phyloP scores from a whole-genome alignment of 306 rosid species.

The Clitoria ternatea region DNA sequence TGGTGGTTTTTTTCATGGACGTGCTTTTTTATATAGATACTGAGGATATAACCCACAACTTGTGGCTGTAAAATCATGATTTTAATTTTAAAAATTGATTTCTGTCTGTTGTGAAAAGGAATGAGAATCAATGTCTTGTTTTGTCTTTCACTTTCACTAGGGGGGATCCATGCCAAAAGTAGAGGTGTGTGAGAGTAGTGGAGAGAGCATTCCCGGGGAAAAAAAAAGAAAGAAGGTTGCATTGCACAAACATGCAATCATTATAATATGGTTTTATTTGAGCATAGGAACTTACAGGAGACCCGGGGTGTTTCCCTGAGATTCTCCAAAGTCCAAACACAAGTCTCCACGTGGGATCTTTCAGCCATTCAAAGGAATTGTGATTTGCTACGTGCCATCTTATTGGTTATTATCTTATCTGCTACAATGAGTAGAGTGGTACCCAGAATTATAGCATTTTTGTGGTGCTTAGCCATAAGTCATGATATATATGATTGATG shows the following conservation, averaged over 20 bases:
- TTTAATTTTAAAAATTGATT: not conserved
- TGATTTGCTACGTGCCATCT: conserved; percentile 17
- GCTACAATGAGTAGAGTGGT: not conserved
- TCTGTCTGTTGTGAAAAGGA: conserved; percentile 30
- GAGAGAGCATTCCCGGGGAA: conserved; percentile 43
- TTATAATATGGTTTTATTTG: conserved; percentile 30
- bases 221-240: conserved; percentile 5
- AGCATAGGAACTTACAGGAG: conserved; percentile 1
- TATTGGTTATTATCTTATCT: conserved; percentile 16
- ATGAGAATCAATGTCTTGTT: conserved; percentile 45
- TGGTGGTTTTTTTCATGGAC: no score
- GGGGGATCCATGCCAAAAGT: conserved; percentile 40
- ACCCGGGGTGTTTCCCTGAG: conserved; percentile 21
- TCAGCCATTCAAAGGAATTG: not conserved
- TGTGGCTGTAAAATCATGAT: conserved; percentile 35
- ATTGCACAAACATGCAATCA: conserved; percentile 32
- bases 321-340: conserved; percentile 24
- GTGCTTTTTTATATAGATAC: no score
- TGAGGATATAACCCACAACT: conserved; percentile 28
- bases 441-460: not conserved
- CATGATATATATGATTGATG: conserved; percentile 2
- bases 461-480: not conserved
- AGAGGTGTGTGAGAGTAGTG: conserved; percentile 48
- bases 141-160: conserved; percentile 24
- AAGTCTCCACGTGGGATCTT: conserved; percentile 8